These are phyloP conservation scores for Lactarius akahatsu DNA, from an alignment of 768 basidiomycete species.

Conservation along the genomic window DNA sequence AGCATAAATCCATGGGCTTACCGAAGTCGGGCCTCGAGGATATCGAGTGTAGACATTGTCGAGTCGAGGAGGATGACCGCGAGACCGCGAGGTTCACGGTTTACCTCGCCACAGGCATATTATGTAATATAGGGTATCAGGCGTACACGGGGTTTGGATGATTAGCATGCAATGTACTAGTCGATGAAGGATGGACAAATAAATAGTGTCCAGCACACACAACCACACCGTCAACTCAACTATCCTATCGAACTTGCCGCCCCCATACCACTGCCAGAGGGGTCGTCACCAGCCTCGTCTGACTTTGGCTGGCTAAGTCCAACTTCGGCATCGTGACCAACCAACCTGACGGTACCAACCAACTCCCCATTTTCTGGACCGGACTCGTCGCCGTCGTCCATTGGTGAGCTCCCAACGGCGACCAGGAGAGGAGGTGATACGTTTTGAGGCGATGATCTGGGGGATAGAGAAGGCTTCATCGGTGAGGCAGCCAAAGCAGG, in stretches of 20 bases:
- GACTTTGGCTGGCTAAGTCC: constrained; percentile 4
- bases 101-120: background rate
- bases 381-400: constrained; percentile 1
- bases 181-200: constrained; percentile 22
- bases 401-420: constrained; percentile 7
- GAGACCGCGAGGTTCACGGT: background rate
- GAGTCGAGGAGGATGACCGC: background rate
- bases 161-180: constrained; percentile 29
- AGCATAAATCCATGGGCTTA: constrained; percentile 4
- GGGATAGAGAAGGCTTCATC: constrained; percentile 39
- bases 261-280: constrained; percentile 40
- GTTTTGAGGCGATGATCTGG: constrained; percentile 10
- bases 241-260: constrained; percentile 34
- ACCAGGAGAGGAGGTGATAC: background rate
- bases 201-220: constrained; percentile 29
- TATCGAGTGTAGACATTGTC: constrained; percentile 14
- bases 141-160: constrained; percentile 24
- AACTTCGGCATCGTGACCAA: constrained; percentile 7
- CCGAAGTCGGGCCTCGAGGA: constrained; percentile 27
- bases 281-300: constrained; percentile 2
- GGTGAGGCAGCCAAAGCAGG: constrained; percentile 36
- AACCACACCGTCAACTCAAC: constrained; percentile 14
- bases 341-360: constrained; percentile 14
- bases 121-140: constrained; percentile 27
- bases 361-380: constrained; percentile 6